Base-by-base conservation (phyloP, 2,329 filamentous ascomycete genomes). In the Hypoxylon sp. region DNA sequence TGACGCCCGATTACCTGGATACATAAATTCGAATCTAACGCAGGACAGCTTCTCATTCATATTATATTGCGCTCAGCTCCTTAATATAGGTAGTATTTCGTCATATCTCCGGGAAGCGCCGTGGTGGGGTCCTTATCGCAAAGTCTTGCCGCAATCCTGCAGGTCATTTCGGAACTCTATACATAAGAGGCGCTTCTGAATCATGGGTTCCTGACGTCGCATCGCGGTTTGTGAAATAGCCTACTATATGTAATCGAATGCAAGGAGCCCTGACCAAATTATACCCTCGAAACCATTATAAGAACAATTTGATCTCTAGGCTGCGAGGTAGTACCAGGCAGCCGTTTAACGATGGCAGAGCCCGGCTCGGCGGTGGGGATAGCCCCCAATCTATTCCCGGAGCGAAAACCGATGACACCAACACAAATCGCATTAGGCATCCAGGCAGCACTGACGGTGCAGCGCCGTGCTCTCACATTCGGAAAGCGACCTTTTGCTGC, bases 401-500 rank as follows among this genome's bases (percentile, higher is more conserved):
- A 62, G 14, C 80, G 80, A 44, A 78, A 62, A 33, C 74, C 78
- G 1, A 78, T 82, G 37, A 82, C 80, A 2, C 55, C 76, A 30
- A 53, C 72, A 1, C 82, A 85, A 72, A 80, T 84, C 53, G 74
- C 79, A 40, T 73, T 76, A n/a, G 81, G 78, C 14, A 77, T 84
- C 37, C 70, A 77, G 10, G 76, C 76, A 51, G 82, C 80, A 64
- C 79, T 86, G 14, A 68, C 62, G 3, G 77, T 85, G 20, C 85
- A 86, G 76, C 76, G 76, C 4, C 77, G 81, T 3, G 84, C 81
- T 2, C 80, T 82, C 8, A 78, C 78, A 5, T 82, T 85, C 69
- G 78, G 78, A 56, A 86, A 86, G 74, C 78, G 84, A 5, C 85
- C 85, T 2, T 87, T 86, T 70, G 82, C 81, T 7, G 84, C 82